These are phyloP conservation scores for Phytophthora sansomeana DNA, from an alignment of 352 stramenopile species.

Conservation along the genomic window DNA sequence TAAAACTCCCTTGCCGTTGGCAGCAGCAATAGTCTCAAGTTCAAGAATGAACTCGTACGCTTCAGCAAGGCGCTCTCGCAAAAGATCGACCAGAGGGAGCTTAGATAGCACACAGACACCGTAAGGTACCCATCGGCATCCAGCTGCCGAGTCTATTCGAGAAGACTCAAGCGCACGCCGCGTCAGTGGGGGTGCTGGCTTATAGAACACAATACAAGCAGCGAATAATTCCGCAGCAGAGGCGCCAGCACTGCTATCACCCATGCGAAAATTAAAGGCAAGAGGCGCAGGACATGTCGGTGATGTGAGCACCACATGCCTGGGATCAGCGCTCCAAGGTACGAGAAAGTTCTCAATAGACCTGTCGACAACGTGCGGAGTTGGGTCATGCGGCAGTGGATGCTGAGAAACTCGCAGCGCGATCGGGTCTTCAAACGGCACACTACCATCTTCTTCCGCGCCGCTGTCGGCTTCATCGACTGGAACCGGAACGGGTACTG, in stretches of 20 bases:
- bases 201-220: conserved; percentile 84
- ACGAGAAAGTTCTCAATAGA: conserved; percentile 81
- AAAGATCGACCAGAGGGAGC: conserved; percentile 79
- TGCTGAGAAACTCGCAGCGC: conserved; percentile 64
- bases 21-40: conserved; percentile 60
- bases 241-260: conserved; percentile 65
- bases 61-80: conserved; percentile 83
- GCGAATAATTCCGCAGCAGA: conserved; percentile 78
- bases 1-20: conserved; percentile 19
- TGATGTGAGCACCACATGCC: conserved; percentile 51
- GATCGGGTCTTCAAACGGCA: conserved; percentile 43
- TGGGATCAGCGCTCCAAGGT: conserved; percentile 59
- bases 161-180: conserved; percentile 66
- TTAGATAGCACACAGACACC: conserved; percentile 87
- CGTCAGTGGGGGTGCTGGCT: conserved; percentile 69
- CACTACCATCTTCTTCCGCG: conserved; percentile 13
- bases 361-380: conserved; percentile 57
- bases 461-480: conserved; percentile 21
- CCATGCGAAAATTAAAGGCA: conserved; percentile 84
- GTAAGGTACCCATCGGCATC: conserved; percentile 78
- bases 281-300: conserved; percentile 61
- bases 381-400: conserved; percentile 57
- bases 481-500: conserved; percentile 40
- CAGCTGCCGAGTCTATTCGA: conserved; percentile 51
- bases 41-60: conserved; percentile 86